These are phyloP conservation scores for Coemansia brasiliensis DNA, from an alignment of 192 early-diverging fungal species.

Conservation along the genomic window DNA sequence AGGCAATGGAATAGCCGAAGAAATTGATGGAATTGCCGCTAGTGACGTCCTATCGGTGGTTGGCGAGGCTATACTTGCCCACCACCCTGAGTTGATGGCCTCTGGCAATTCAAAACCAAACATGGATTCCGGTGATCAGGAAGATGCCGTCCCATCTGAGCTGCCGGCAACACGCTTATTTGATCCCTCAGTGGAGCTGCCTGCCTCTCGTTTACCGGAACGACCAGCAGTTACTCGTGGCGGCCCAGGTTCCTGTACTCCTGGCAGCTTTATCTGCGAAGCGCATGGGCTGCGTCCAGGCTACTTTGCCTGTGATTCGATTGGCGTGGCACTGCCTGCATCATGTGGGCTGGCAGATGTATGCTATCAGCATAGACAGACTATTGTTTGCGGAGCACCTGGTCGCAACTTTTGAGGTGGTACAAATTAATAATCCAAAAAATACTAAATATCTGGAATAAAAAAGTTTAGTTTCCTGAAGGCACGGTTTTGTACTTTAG, in stretches of 20 bases:
- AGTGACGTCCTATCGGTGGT: conserved; percentile 28
- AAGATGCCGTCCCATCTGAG: no score
- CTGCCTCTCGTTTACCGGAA: not conserved
- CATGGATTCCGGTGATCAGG: no score
- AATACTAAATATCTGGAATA: no score
- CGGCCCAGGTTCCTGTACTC: conserved; percentile 21
- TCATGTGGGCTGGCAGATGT: conserved; percentile 30
- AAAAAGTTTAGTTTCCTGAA: conserved; percentile 34
- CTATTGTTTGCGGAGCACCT: conserved; percentile 36
- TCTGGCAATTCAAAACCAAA: no score
- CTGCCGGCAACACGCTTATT: no score
- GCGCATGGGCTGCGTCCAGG: conserved; percentile 22
- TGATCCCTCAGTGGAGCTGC: no score
- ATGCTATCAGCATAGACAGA: conserved; percentile 32
- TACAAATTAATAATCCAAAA: conserved; percentile 3
- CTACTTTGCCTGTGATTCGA: conserved; percentile 47
- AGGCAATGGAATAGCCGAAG: not conserved
- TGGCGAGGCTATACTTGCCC: conserved; percentile 27
- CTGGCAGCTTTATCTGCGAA: conserved; percentile 36
- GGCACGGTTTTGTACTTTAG: conserved; percentile 50
- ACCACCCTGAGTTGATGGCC: conserved; percentile 13
- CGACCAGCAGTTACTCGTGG: conserved; percentile 6
- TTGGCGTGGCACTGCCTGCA: conserved; percentile 29
- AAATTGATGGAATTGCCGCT: conserved; percentile 27
- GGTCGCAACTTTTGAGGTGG: not conserved